Evolutionary conservation across 2,329 filamentous ascomycete genomes (phyloP), one percentile per base, ranked within the genome.

Genomic region (Amesomyces nigricolor): DNA sequence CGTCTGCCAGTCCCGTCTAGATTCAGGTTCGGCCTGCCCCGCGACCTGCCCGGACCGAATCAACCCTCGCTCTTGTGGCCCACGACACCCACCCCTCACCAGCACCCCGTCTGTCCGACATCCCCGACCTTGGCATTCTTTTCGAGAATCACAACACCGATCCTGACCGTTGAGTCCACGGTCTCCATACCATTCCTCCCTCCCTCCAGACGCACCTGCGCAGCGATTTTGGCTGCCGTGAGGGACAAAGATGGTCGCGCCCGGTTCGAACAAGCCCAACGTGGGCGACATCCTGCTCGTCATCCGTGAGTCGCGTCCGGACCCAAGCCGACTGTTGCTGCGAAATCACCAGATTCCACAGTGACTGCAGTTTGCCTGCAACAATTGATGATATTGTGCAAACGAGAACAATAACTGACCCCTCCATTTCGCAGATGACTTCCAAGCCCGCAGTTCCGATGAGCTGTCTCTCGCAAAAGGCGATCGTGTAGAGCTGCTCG

Each of bases 381-480:
- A 22, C 40, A 10, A 42, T 19, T 7, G 14, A 14, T 43, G 9
- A 30, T 44, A 43, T 50, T 11, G 10, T 43, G 32, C 11, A 19
- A 29, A n/a, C 13, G 51, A 13, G 43, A 39, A 47, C 38, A 42
- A 39, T 39, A 13, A 46, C 62, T 64, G 50, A 64, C 57, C 13
- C 22, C 38, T 13, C 43, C 46, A 17, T 7, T 30, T 37, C 52
- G 47, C 61, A 95, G 90, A 99, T 73, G 91, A 96, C 73, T 97
- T 99, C 71, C 78, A 85, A 64, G 91, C 92, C 56, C 85, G 94
- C 63, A 95, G 91, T 71, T 87, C 89, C 56, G 94, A 99, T 73
- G 94, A 99, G 77, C 79, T 99, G 67, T 95, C 84, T 64, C 78
- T 99, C 62, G 78, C 83, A 53, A 95, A 95, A 67, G 91, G 88